phyloP scores from a whole-genome alignment of 2,329 filamentous ascomycete species.

The Alternaria sp. region DNA sequence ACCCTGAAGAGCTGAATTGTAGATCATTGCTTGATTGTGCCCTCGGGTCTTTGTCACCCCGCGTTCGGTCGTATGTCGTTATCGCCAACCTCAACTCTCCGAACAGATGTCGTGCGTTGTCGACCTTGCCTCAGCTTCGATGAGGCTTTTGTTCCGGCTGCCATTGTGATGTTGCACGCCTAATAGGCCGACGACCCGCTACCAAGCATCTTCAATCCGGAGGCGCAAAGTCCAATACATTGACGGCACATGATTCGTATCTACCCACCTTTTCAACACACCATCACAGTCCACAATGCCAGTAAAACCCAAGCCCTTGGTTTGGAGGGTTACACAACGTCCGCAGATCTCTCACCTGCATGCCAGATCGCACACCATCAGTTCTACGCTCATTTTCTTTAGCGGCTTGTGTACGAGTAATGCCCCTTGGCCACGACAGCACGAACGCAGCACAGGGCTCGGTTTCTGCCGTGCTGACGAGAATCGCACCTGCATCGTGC shows the following conservation, averaged over 20 bases:
- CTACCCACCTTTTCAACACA: not conserved
- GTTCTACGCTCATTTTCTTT: not conserved
- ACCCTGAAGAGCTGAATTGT: constrained; percentile 26
- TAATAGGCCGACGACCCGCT: not conserved
- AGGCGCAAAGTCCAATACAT: not conserved
- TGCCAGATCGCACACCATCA: constrained; percentile 13
- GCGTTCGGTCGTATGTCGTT: not conserved
- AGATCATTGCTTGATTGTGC: constrained; percentile 22
- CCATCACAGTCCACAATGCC: constrained; percentile 5
- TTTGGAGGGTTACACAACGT: constrained; percentile 7
- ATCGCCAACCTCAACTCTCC: not conserved
- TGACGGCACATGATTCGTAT: constrained; percentile 8
- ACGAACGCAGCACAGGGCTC: constrained; percentile 4
- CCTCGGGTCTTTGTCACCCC: constrained; percentile 1
- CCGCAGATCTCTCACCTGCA: constrained; percentile 13
- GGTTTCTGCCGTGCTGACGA: constrained; percentile 1
- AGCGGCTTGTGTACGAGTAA: constrained; percentile 1
- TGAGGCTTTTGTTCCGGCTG: not conserved
- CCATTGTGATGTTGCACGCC: not conserved
- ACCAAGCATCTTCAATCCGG: not conserved
- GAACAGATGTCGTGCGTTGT: not conserved
- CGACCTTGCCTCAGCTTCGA: not conserved
- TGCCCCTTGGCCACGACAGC: constrained; percentile 4
- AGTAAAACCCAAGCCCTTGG: constrained; percentile 9
- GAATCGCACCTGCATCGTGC: constrained; percentile 31